phyloP scores from a whole-genome alignment of 345 rosid species.

The Hevea brasiliensis region DNA sequence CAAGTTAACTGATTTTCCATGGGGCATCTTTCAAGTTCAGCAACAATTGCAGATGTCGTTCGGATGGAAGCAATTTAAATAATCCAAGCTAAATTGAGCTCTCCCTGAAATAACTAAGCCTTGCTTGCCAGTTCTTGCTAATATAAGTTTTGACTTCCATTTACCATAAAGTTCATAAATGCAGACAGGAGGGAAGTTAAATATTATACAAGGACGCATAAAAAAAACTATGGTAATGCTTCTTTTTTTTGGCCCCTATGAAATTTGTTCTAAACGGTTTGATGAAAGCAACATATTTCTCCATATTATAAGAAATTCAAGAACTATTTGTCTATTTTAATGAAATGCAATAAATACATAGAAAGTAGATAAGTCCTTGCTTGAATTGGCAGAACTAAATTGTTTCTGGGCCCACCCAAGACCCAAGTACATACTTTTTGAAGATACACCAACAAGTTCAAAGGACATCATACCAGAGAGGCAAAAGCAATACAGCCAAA shows the following conservation, averaged over 20 bases:
- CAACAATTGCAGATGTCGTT: background rate
- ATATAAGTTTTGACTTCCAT: background rate
- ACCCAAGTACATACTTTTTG: background rate
- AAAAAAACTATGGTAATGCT: background rate
- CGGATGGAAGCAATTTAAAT: background rate
- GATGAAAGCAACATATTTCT: background rate
- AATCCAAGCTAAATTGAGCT: background rate
- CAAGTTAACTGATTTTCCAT: background rate
- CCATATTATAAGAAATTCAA: background rate
- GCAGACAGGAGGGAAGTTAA: background rate
- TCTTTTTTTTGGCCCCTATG: background rate
- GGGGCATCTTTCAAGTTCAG: background rate
- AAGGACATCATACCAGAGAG: conserved; percentile 66
- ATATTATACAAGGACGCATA: background rate
- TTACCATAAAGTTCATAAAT: background rate
- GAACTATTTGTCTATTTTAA: background rate
- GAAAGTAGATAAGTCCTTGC: background rate
- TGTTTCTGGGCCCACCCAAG: background rate
- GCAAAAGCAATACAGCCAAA: conserved; percentile 77
- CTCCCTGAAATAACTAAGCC: background rate
- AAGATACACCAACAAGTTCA: background rate
- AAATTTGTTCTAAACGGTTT: background rate
- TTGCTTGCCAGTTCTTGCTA: background rate
- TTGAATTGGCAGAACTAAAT: background rate
- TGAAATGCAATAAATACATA: background rate